A percentile compares a stretch with the other conserved stretches of the same genome.
Conservation (phyloP, 768 basidiomycete genomes). For the Suillus decipiens region DNA sequence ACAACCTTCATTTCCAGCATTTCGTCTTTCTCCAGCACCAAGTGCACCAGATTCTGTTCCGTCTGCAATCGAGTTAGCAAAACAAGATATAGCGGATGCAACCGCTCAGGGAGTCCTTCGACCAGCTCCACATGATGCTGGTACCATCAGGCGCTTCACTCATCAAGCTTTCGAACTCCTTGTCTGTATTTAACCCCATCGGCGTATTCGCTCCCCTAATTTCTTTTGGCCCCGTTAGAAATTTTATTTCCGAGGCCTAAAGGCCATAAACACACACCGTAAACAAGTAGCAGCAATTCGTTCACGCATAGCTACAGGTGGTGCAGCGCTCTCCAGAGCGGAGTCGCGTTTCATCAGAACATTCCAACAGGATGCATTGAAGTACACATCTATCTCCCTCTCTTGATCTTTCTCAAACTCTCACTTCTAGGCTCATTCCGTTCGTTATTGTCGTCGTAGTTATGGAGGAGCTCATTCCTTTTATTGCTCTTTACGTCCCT, state of each 20-base stretch:
- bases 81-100: conserved; percentile 66
- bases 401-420: conserved; percentile 13
- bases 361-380: conserved; percentile 67
- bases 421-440: conserved; percentile 57
- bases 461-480: conserved; percentile 79
- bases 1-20: conserved; percentile 28
- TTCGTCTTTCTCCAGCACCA: conserved; percentile 23
- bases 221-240: conserved; percentile 45
- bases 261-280: conserved; percentile 66
- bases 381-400: conserved; percentile 44
- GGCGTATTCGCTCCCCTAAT: background rate
- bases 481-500: conserved; percentile 85
- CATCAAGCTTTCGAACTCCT: conserved; percentile 52
- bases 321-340: conserved; percentile 60
- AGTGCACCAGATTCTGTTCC: conserved; percentile 19
- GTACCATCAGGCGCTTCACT: conserved; percentile 49
- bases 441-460: conserved; percentile 75
- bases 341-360: conserved; percentile 71
- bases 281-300: conserved; percentile 54
- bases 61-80: conserved; percentile 50
- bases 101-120: conserved; percentile 65
- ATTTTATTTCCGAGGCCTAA: conserved; percentile 82
- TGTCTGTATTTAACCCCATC: conserved; percentile 30
- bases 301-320: conserved; percentile 58
- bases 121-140: conserved; percentile 65